A percentile compares a stretch with the other conserved stretches of the same genome.
These are phyloP conservation scores for Erythrophleum fordii DNA, from an alignment of 306 rosid species.

Conservation along the genomic window DNA sequence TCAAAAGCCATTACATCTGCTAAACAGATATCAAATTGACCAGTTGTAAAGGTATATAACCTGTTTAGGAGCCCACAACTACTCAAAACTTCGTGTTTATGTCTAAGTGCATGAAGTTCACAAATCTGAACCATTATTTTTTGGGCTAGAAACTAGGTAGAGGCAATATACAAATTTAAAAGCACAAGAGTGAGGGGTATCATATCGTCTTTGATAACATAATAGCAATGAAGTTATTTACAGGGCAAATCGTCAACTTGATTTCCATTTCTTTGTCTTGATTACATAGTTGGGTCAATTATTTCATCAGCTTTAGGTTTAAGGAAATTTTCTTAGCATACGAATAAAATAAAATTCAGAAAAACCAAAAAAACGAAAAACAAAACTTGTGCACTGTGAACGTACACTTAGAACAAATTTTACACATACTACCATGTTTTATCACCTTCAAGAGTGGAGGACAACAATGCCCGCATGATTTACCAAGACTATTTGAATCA, in stretches of 20 bases:
- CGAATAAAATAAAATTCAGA: not conserved
- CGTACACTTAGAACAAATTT: no score
- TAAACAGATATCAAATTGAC: not conserved
- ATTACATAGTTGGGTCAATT: not conserved
- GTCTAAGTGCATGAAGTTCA: not conserved
- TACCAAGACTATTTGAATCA: not conserved
- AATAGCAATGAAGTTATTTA: not conserved
- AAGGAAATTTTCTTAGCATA: conserved; percentile 9
- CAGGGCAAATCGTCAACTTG: conserved; percentile 11
- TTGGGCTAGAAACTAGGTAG: not conserved
- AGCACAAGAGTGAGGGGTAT: not conserved
- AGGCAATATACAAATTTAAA: not conserved
- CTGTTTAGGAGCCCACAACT: not conserved
- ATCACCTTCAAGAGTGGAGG: conserved; percentile 6
- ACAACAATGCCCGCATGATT: not conserved
- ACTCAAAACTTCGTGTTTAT: not conserved
- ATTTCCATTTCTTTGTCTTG: conserved; percentile 6
- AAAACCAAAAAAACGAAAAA: not conserved
- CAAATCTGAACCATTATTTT: not conserved
- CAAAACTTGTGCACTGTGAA: not conserved
- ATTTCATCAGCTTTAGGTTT: not conserved
- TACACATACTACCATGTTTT: not conserved
- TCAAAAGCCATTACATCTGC: conserved; percentile 4
- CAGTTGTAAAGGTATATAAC: not conserved
- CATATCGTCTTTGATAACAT: conserved; percentile 2